phyloP scores from a whole-genome alignment of 495 filamentous ascomycete genomes.

The Penicillium coprophilum region DNA sequence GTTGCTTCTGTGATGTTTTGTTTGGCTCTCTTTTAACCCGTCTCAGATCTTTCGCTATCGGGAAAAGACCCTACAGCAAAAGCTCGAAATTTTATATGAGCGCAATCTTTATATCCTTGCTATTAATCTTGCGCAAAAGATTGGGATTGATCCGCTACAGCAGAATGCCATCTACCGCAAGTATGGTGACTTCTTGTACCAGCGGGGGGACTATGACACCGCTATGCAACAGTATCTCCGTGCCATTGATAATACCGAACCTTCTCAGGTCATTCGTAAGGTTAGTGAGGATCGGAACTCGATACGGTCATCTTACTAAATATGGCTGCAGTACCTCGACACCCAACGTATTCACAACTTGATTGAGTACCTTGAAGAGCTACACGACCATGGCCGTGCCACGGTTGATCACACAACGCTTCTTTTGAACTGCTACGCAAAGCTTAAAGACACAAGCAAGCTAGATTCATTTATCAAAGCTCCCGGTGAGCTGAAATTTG shows the following conservation, averaged over 20 bases:
- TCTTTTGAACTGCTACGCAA: constrained; percentile 94
- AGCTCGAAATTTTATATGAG: constrained; percentile 90
- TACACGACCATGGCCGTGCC: constrained; percentile 91
- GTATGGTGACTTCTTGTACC: constrained; percentile 95
- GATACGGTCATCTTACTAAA: constrained; percentile 16
- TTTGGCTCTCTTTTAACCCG: constrained; percentile 12
- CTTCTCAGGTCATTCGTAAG: constrained; percentile 91
- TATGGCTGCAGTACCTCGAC: constrained; percentile 68
- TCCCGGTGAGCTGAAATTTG: constrained; percentile 91
- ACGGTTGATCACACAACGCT: constrained; percentile 96
- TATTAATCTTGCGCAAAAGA: constrained; percentile 90
- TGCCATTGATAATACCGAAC: constrained; percentile 92
- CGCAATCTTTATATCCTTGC: constrained; percentile 89
- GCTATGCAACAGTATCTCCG: constrained; percentile 98
- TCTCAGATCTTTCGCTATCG: constrained; percentile 80
- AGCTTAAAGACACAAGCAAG: constrained; percentile 93
- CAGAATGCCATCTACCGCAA: constrained; percentile 90
- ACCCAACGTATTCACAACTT: constrained; percentile 96
- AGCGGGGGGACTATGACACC: constrained; percentile 89
- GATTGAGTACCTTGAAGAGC: constrained; percentile 94
- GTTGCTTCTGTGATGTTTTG: constrained; percentile 9
- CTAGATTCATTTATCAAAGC: constrained; percentile 95
- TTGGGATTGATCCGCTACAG: constrained; percentile 70
- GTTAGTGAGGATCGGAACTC: constrained; percentile 36
- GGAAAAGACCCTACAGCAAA: constrained; percentile 85